Evolutionary conservation across 176 grass and related monocot species (phyloP).

Genomic region (Elaeis guineensis): DNA sequence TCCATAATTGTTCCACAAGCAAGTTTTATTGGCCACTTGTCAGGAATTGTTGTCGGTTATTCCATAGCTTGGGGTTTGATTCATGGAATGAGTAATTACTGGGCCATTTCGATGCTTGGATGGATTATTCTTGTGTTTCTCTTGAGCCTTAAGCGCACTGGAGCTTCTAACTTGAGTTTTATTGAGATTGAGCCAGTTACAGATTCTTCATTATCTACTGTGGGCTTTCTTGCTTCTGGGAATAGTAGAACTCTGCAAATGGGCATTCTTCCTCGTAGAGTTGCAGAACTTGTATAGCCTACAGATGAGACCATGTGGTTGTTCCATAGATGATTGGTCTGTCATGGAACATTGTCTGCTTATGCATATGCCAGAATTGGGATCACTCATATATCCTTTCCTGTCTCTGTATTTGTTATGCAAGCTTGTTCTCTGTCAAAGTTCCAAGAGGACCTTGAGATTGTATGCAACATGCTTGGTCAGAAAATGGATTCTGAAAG

Average conservation of each 20-base stretch:
- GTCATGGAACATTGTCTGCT: too few relatives aligned
- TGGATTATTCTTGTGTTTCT: slow-evolving; percentile 78
- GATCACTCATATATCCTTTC: too few relatives aligned
- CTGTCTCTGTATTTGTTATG: too few relatives aligned
- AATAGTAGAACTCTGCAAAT: slow-evolving; percentile 46
- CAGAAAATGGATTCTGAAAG: too few relatives aligned
- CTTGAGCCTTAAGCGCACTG: slow-evolving; percentile 74
- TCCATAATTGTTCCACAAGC: slow-evolving; percentile 97
- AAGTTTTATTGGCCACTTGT: slow-evolving; percentile 91
- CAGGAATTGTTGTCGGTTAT: slow-evolving; percentile 78
- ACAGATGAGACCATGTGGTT: not conserved
- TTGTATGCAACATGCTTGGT: too few relatives aligned
- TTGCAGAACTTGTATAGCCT: slow-evolving; percentile 50
- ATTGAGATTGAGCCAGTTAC: slow-evolving; percentile 75
- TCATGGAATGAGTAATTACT: slow-evolving; percentile 97
- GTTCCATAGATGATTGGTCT: too few relatives aligned
- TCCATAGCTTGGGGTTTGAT: slow-evolving; percentile 86
- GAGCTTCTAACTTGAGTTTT: slow-evolving; percentile 55
- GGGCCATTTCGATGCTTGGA: slow-evolving; percentile 74
- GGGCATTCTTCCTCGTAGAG: slow-evolving; percentile 42
- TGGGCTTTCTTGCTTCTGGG: slow-evolving; percentile 42
- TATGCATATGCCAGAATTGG: too few relatives aligned
- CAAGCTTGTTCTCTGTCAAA: too few relatives aligned
- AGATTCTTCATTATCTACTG: slow-evolving; percentile 42
- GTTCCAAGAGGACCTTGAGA: too few relatives aligned